Conservation (phyloP, 495 filamentous ascomycete species). For the Annulohypoxylon bovei region DNA sequence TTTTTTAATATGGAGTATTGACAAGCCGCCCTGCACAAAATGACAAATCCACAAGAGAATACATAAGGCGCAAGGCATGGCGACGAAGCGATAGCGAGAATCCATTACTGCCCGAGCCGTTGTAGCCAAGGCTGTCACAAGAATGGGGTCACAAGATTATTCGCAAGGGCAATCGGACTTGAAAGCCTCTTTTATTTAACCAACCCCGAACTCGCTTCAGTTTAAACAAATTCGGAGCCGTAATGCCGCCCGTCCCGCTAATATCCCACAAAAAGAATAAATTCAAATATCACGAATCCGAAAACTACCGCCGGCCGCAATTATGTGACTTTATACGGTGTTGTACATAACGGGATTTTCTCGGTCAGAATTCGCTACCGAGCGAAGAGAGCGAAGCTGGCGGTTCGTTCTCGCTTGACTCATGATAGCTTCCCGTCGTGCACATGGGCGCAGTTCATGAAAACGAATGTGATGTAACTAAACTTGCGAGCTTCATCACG, state of each 20-base stretch:
- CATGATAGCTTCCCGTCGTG: slow-evolving; percentile 6
- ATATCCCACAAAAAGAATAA: background rate
- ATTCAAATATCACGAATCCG: background rate
- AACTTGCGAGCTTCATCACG: slow-evolving; percentile 34
- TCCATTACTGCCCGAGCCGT: slow-evolving; percentile 1
- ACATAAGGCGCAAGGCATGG: slow-evolving; percentile 4
- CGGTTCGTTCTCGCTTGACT: slow-evolving; percentile 25
- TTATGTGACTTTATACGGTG: background rate
- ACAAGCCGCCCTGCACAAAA: slow-evolving; percentile 30
- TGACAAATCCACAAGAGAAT: slow-evolving; percentile 27
- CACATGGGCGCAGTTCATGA: slow-evolving; percentile 37
- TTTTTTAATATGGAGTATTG: background rate
- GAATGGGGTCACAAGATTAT: slow-evolving; percentile 18
- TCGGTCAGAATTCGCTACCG: slow-evolving; percentile 32
- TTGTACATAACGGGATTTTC: background rate
- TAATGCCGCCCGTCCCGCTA: slow-evolving; percentile 15
- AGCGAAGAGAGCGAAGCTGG: slow-evolving; percentile 18
- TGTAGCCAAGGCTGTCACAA: slow-evolving; percentile 23
- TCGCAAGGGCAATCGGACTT: slow-evolving; percentile 16
- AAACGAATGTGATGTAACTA: slow-evolving; percentile 31
- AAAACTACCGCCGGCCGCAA: background rate
- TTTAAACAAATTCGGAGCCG: slow-evolving; percentile 8
- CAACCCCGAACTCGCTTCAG: slow-evolving; percentile 10
- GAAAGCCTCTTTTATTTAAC: slow-evolving; percentile 2
- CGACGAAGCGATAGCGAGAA: background rate